phyloP scores from a whole-genome alignment of 306 rosid species.

The Aeschynomene evenia region DNA sequence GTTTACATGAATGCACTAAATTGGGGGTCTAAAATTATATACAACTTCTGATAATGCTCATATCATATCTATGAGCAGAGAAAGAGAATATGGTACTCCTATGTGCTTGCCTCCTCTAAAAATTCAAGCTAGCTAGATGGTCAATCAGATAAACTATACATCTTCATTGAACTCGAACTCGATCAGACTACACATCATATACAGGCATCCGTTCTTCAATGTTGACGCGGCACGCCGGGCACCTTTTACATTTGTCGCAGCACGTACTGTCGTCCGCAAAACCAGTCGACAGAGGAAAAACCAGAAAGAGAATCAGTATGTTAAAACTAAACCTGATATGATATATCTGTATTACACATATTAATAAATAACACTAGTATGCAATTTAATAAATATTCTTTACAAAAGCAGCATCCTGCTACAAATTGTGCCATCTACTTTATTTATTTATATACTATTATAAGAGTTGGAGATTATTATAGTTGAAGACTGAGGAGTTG shows the following conservation, averaged over 20 bases:
- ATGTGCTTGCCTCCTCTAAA: constrained; percentile 52
- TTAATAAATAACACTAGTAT: background rate
- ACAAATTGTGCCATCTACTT: background rate
- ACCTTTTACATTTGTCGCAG: constrained; percentile 69
- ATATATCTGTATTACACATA: background rate
- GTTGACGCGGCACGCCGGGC: constrained; percentile 78
- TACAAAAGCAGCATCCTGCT: background rate
- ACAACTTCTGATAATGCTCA: constrained; percentile 37
- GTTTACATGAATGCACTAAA: constrained; percentile 20
- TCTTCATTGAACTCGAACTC: constrained; percentile 27
- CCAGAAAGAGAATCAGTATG: background rate
- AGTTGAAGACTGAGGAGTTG: background rate
- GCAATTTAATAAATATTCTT: background rate
- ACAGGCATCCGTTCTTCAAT: constrained; percentile 69
- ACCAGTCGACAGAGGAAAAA: background rate
- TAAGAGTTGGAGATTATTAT: background rate
- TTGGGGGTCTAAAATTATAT: background rate
- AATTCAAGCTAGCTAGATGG: constrained; percentile 52
- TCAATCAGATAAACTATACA: constrained; percentile 28
- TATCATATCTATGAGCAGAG: constrained; percentile 17
- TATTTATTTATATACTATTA: background rate
- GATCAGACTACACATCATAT: constrained; percentile 62
- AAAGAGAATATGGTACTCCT: constrained; percentile 30
- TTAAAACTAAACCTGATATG: background rate
- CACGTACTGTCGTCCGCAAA: constrained; percentile 60